These are phyloP conservation scores for Xanthoparmelia taractica DNA, from an alignment of 495 filamentous ascomycete genomes.

Conservation along the genomic window DNA sequence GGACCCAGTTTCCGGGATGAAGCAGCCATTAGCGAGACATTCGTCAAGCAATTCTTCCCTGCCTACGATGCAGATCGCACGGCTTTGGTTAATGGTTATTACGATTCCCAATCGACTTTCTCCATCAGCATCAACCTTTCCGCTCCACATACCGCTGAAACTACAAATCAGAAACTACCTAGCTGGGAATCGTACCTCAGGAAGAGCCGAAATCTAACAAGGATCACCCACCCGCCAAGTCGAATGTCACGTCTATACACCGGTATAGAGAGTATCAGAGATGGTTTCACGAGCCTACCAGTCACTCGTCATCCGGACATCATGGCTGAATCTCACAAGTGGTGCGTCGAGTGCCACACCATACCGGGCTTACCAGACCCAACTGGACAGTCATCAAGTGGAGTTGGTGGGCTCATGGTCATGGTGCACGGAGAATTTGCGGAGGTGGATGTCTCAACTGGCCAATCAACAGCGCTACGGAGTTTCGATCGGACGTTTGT, in stretches of 20 bases:
- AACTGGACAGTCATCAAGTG: constrained; percentile 51
- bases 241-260: constrained; percentile 56
- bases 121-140: constrained; percentile 64
- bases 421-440: constrained; percentile 77
- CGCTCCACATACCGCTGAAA: constrained; percentile 44
- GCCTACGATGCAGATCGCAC: constrained; percentile 67
- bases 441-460: constrained; percentile 51
- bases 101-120: constrained; percentile 71
- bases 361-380: constrained; percentile 65
- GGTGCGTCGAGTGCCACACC: constrained; percentile 75
- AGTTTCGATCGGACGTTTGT: constrained; percentile 83
- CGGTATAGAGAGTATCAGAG: constrained; percentile 58
- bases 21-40: constrained; percentile 62
- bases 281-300: constrained; percentile 63
- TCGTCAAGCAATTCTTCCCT: constrained; percentile 65
- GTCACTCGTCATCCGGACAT: constrained; percentile 67
- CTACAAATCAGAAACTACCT: constrained; percentile 31
- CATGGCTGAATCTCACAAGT: constrained; percentile 52
- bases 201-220: constrained; percentile 71
- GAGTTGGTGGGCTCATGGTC: constrained; percentile 71
- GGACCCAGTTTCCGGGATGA: constrained; percentile 69
- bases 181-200: constrained; percentile 71
- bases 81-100: constrained; percentile 55
- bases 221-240: constrained; percentile 50
- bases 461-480: constrained; percentile 49